Evolutionary conservation across 2,329 filamentous ascomycete genomes (phyloP).

Genomic region (Escovopsis sp.): DNA sequence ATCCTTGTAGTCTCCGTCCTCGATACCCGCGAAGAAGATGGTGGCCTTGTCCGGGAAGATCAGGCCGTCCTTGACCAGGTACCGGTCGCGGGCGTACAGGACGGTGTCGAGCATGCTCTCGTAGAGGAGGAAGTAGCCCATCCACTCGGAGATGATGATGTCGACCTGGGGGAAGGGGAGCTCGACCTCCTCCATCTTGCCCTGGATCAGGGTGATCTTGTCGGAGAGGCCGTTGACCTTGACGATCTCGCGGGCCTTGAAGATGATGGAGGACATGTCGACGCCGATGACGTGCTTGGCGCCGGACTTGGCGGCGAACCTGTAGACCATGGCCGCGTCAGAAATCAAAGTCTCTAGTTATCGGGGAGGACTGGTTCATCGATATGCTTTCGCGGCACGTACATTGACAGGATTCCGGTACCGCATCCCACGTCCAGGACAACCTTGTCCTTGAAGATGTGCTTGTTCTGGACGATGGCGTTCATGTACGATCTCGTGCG

Average conservation of each 20-base stretch:
- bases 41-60: slow-evolving; percentile 99
- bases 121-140: slow-evolving; percentile 98
- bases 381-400: slow-evolving; percentile 21
- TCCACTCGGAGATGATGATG: slow-evolving; percentile 99
- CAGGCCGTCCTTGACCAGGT: slow-evolving; percentile 70
- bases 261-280: slow-evolving; percentile 99
- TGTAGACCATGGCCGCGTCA: slow-evolving; percentile 22
- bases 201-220: slow-evolving; percentile 95
- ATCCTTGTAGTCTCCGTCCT: slow-evolving; percentile 98
- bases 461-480: slow-evolving; percentile 91
- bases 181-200: slow-evolving; percentile 98
- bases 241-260: slow-evolving; percentile 95
- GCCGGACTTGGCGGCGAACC: slow-evolving; percentile 92
- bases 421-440: slow-evolving; percentile 96
- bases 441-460: slow-evolving; percentile 70
- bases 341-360: neutral
- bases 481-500: slow-evolving; percentile 95
- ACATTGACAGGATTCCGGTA: slow-evolving; percentile 98
- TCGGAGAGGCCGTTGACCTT: slow-evolving; percentile 78
- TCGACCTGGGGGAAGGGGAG: slow-evolving; percentile 92
- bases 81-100: slow-evolving; percentile 86
- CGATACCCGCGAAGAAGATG: slow-evolving; percentile 91
- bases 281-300: slow-evolving; percentile 98
- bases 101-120: slow-evolving; percentile 99
- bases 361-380: no score